These are phyloP conservation scores for Xylaria multiplex DNA, from an alignment of 2,329 filamentous ascomycete genomes.

Conservation along the genomic window DNA sequence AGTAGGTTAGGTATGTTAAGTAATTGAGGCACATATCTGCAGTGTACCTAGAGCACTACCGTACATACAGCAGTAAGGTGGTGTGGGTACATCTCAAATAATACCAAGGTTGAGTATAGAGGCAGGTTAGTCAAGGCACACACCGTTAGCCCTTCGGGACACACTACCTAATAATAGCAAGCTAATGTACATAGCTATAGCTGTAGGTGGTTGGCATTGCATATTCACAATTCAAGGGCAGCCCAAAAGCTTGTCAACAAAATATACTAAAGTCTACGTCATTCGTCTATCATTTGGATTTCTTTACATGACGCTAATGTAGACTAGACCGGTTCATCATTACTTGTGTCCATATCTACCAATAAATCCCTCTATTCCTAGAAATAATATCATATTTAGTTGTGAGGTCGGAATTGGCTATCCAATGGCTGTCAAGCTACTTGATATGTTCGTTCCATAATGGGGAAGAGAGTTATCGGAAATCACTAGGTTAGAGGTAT, in stretches of 20 bases:
- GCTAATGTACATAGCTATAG: too few species aligned
- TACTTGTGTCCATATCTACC: neutral
- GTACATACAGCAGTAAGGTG: neutral
- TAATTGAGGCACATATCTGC: too few species aligned
- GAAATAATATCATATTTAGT: neutral
- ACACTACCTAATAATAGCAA: neutral
- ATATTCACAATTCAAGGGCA: neutral
- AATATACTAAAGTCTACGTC: neutral
- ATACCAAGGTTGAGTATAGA: neutral
- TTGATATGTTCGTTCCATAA: neutral
- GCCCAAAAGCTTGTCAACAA: neutral
- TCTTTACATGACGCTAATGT: constrained; percentile 13
- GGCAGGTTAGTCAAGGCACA: neutral
- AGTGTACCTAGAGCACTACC: too few species aligned
- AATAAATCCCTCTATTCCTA: neutral
- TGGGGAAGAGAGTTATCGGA: neutral
- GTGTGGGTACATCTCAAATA: neutral
- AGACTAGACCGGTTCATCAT: neutral
- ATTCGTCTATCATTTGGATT: neutral
- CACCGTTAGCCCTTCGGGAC: neutral
- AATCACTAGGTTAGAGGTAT: neutral
- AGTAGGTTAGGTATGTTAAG: too few species aligned
- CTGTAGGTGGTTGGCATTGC: neutral
- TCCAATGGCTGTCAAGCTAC: neutral
- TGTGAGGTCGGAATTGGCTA: neutral